Evolutionary conservation across 2,329 filamentous ascomycete species (phyloP), one percentile per base, ranked within the genome.

Genomic region (Hypoxylon sp.): DNA sequence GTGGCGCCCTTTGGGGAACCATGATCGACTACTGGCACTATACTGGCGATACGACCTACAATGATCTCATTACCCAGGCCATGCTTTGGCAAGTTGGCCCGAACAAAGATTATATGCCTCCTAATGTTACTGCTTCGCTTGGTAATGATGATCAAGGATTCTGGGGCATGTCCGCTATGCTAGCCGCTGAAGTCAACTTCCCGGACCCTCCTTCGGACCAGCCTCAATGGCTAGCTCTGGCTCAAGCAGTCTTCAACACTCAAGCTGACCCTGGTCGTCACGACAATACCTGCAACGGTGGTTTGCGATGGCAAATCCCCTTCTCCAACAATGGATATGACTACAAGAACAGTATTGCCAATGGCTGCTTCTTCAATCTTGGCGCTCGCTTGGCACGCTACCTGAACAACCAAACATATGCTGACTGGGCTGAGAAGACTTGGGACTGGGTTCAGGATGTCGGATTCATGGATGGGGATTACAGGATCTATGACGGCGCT

Each of bases 291-390:
- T 92, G 90, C 75, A 82, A 81, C 56, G 90, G 90, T 63, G 90
- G 90, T 14, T 75, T 92, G 68, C 86, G 86, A 71, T 92, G 90
- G 90, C 90, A 92, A 78, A 88, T 92, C 50, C 90, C 86, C 76
- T 81, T 85, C 9, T 85, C 84, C 74, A 90, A 90, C 75, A 84
- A 81, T 37, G 89, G 89, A 66, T 82, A 81, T 52, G 70, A 79
- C 65, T 79, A 79, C 57, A 79, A 79, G 72, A 79, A 79, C 63
- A 78, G 77, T 26, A 84, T 85, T 65, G 82, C 83, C 33, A 85
- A 85, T 69, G 83, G 83, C 2, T 81, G 82, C 66, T 84, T 85
- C 75, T 85, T 85, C 75, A 84, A 85, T 68, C 73, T 85, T 31
- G 83, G 81, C 22, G 85, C 90, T 24, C 86, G 90, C 22, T 81